A percentile compares a stretch with the other conserved stretches of the same genome.
Conservation (phyloP, 2,329 filamentous ascomycete species). For the Apiospora arundinis region DNA sequence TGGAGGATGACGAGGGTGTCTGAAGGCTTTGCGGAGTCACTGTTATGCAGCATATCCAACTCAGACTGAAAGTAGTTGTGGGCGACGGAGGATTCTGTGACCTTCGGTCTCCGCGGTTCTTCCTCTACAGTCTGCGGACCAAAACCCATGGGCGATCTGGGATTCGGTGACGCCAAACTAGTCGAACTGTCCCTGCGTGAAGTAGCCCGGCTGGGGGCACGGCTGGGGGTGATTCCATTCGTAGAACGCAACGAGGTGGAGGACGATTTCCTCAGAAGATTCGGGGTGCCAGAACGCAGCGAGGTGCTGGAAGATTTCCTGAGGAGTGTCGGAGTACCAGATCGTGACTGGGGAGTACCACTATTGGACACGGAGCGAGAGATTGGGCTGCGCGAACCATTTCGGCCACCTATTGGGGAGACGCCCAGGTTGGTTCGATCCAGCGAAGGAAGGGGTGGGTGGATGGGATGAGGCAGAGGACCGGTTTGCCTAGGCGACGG, state of each 20-base stretch:
- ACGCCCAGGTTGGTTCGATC: constrained; percentile 18
- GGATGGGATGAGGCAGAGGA: background rate
- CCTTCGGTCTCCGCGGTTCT: constrained; percentile 45
- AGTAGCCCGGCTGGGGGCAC: constrained; percentile 45
- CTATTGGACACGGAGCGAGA: constrained; percentile 39
- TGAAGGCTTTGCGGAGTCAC: constrained; percentile 47
- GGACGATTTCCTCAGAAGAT: constrained; percentile 61
- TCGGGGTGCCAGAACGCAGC: constrained; percentile 53
- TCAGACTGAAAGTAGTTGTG: constrained; percentile 74
- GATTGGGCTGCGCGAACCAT: constrained; percentile 51
- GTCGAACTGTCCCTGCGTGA: constrained; percentile 57
- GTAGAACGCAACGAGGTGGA: constrained; percentile 57
- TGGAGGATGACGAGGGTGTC: constrained; percentile 86
- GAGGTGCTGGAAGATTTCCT: constrained; percentile 65
- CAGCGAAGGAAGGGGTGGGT: background rate
- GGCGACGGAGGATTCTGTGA: constrained; percentile 65
- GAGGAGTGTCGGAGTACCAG: constrained; percentile 57
- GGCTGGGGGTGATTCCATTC: constrained; percentile 46
- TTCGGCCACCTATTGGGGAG: constrained; percentile 42
- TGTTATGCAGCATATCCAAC: constrained; percentile 65
- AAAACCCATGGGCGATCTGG: constrained; percentile 7
- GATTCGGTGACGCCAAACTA: constrained; percentile 51
- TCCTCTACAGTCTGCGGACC: constrained; percentile 37
- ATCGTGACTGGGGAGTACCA: constrained; percentile 47
- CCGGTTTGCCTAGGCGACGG: background rate